Percentiles rank a stretch among this genome's conserved stretches.
These are phyloP conservation scores for Straminergon stramineum DNA, from an alignment of 225 moss, liverwort and hornwort species.

Conservation along the genomic window DNA sequence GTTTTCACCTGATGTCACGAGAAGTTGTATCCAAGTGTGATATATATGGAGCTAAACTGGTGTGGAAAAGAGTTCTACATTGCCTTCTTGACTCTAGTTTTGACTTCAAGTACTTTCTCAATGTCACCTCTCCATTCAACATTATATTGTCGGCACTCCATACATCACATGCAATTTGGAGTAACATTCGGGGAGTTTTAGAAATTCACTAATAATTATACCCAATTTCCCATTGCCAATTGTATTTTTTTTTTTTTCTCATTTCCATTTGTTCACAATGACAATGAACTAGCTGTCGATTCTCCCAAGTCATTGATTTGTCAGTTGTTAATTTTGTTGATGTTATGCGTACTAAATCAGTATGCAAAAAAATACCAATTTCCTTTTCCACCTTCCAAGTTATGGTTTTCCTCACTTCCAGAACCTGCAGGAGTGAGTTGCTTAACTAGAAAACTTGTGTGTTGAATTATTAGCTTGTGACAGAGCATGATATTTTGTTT, in stretches of 20 bases:
- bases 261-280: too few species aligned
- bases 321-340: not conserved
- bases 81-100: not conserved
- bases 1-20: rapidly evolving
- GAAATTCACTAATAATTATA: not conserved
- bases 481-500: not conserved
- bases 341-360: not conserved
- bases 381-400: not conserved
- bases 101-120: not conserved
- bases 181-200: not conserved
- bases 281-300: too few species aligned
- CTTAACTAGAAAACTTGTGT: not conserved
- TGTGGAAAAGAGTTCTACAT: too few species aligned
- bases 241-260: not conserved
- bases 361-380: not conserved
- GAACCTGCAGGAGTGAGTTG: not conserved
- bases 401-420: not conserved
- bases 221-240: too few species aligned
- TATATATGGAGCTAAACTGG: too few species aligned
- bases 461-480: too few species aligned
- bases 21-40: not conserved
- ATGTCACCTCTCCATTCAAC: not conserved
- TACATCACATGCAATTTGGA: not conserved
- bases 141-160: not conserved
- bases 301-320: not conserved